These are phyloP conservation scores for Aspergillus affinis DNA, from an alignment of 495 filamentous ascomycete genomes.

Conservation along the genomic window DNA sequence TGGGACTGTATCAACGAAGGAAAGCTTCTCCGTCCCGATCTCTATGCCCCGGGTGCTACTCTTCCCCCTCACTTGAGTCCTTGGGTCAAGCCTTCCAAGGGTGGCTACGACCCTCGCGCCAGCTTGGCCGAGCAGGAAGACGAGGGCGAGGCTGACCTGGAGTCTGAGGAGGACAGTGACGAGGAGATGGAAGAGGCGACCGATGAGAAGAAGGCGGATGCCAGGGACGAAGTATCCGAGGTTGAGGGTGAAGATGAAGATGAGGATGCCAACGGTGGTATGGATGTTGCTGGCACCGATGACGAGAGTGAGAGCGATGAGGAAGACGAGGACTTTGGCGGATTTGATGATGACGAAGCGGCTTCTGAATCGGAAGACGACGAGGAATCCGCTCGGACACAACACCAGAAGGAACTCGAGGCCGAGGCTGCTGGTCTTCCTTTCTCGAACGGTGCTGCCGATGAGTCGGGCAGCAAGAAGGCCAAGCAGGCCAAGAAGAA, in stretches of 20 bases:
- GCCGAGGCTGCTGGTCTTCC: conserved; percentile 72
- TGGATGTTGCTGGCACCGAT: conserved; percentile 56
- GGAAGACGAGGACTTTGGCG: conserved; percentile 42
- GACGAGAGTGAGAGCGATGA: conserved; percentile 47
- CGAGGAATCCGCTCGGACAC: conserved; percentile 49
- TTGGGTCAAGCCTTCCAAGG: conserved; percentile 84
- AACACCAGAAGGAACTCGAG: conserved; percentile 85
- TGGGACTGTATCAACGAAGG: conserved; percentile 95
- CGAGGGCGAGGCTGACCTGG: conserved; percentile 75
- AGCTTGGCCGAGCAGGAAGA: conserved; percentile 74
- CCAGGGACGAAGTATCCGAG: conserved; percentile 23
- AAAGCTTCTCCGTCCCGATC: conserved; percentile 78
- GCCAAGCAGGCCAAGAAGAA: conserved; percentile 66
- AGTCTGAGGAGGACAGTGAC: conserved; percentile 41
- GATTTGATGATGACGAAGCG: conserved; percentile 42
- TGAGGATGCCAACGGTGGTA: conserved; percentile 52
- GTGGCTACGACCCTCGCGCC: conserved; percentile 83
- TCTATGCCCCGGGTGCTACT: conserved; percentile 85
- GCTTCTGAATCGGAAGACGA: conserved; percentile 53
- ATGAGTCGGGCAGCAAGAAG: conserved; percentile 53
- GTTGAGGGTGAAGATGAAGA: conserved; percentile 56
- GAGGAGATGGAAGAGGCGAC: conserved; percentile 42
- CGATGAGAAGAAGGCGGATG: conserved; percentile 45
- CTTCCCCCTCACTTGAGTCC: conserved; percentile 94
- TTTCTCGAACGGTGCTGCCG: conserved; percentile 38